Base-by-base conservation (phyloP, 208 protist species). In the Leishmania mexicana region DNA sequence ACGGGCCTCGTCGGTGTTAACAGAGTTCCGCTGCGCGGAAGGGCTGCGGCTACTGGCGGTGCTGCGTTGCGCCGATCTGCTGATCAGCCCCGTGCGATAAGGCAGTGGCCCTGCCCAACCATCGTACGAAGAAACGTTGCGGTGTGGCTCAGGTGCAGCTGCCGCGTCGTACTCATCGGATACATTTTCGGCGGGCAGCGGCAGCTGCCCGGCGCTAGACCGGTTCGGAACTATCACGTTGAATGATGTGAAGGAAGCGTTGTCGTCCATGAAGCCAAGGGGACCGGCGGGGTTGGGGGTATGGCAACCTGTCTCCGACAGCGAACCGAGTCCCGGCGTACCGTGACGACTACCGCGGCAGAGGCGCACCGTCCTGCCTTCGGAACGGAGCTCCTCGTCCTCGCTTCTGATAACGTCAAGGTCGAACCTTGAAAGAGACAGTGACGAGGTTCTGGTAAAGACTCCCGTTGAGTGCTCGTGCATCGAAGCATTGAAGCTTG, bases 401-500 rank as follows among this genome's bases (percentile, higher is more conserved):
- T 76, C 81, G 40, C 15, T 31, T 51, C 49, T n/a, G 17, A 47
- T 2, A 53, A 77, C 38, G 47, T 87, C 83, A 31, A 68, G 73
- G 28, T 84, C 80, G 67, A 83, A 83, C 35, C 71, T 57, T 10
- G 45, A 0, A 19, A 62, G 2, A 2, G 76, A 85, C n/a, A 42
- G 76, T n/a, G 76, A 72, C 19, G 57, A 71, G 19, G 81, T 81
- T 31, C 6, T 38, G 24, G 76, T 78, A 71, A 79, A 78, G 11
- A 58, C 70, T 75, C 40, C 67, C 76, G 75, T 76, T 4, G 81
- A 80, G 17, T 53, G 81, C 79, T 85, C 77, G 57, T 90, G 81
- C 78, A 87, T 86, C 57, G 79, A 82, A 68, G 78, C n/a, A 75
- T 83, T 82, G 40, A 88, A 77, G 49, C 54, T 80, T 21, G 78